Percentiles rank a stretch among this genome's conserved stretches.
Conservation (phyloP, 805 yeast genomes). For the Sugiyamaella qingdaonensis region DNA sequence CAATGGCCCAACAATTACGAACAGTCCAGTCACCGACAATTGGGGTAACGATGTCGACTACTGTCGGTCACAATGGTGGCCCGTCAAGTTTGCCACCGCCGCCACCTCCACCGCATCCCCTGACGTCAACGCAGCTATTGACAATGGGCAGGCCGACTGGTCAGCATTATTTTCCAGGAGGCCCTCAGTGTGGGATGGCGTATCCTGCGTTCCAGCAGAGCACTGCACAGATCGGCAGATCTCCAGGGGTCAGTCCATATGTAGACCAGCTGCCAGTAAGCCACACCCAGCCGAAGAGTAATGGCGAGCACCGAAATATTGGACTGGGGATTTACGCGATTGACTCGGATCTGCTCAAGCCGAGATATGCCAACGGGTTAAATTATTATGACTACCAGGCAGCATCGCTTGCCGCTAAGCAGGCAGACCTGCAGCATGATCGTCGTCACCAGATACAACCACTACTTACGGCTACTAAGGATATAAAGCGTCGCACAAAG, state of each 20-base stretch:
- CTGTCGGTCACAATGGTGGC: too few relatives aligned
- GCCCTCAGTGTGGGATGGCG: neutral
- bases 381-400: neutral
- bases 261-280: neutral
- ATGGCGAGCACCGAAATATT: neutral
- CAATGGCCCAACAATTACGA: too few relatives aligned
- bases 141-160: too few relatives aligned
- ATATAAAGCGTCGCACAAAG: conserved; percentile 46
- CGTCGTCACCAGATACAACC: conserved; percentile 2
- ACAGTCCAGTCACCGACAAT: too few relatives aligned
- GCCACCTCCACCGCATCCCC: conserved; percentile 2
- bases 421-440: neutral
- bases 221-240: conserved; percentile 5
- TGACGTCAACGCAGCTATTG: neutral
- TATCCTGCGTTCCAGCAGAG: neutral
- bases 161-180: neutral
- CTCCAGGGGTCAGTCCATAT: neutral
- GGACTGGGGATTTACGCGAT: neutral
- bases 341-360: neutral
- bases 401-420: neutral
- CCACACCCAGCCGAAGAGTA: neutral
- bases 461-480: conserved; percentile 17
- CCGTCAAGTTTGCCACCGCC: neutral
- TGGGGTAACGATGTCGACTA: too few relatives aligned
- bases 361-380: neutral